Conservation (phyloP, 1,139 yeast species). For the Saccharomycopsis hybrid region DNA sequence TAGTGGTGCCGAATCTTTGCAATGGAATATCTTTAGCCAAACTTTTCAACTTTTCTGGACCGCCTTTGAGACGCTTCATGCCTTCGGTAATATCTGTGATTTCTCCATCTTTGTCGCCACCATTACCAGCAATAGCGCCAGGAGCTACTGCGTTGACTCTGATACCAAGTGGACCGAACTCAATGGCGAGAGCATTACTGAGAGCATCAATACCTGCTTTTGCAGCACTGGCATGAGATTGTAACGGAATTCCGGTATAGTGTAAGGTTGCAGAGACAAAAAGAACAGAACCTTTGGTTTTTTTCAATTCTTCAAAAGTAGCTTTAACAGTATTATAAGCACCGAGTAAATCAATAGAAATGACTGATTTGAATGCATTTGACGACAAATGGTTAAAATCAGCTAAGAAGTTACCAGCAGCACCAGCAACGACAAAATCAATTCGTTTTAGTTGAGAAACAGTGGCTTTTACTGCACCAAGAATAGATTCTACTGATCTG, state of each 20-base stretch:
- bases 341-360: conserved; percentile 79
- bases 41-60: conserved; percentile 33
- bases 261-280: conserved; percentile 86
- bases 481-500: conserved; percentile 52
- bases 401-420: conserved; percentile 87
- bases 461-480: conserved; percentile 56
- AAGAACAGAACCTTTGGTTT: conserved; percentile 60
- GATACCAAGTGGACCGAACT: conserved; percentile 82
- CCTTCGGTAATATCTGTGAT: conserved; percentile 27
- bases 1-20: conserved; percentile 67
- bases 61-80: conserved; percentile 28
- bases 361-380: conserved; percentile 82
- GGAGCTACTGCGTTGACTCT: conserved; percentile 82
- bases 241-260: conserved; percentile 81
- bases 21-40: conserved; percentile 51
- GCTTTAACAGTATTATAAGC: conserved; percentile 86
- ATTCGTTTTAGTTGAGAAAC: conserved; percentile 62
- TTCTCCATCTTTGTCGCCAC: conserved; percentile 2
- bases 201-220: conserved; percentile 91
- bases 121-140: conserved; percentile 19
- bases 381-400: conserved; percentile 73
- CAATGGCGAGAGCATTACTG: conserved; percentile 76
- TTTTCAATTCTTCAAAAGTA: conserved; percentile 53
- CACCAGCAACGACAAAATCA: conserved; percentile 88
- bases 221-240: conserved; percentile 84